A percentile compares a stretch with the other conserved stretches of the same genome.
phyloP scores from a whole-genome alignment of 192 early-diverging fungal species.

The Coemansia sp. region DNA sequence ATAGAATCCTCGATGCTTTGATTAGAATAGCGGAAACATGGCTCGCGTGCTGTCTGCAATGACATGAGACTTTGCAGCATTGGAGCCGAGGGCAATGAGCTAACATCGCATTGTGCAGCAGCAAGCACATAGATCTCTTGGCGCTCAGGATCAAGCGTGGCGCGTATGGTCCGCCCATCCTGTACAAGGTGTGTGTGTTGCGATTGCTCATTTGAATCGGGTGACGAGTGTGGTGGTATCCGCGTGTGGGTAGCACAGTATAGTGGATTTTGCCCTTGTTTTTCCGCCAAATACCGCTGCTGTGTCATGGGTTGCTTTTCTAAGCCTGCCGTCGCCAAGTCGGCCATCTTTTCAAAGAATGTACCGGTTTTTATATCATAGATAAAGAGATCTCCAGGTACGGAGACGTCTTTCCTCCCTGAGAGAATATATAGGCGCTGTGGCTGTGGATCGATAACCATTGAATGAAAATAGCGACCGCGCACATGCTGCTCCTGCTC shows the following conservation, averaged over 20 bases:
- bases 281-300: conserved; percentile 36
- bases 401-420: conserved; percentile 81
- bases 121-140: conserved; percentile 85
- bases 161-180: conserved; percentile 57
- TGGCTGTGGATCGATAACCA: conserved; percentile 74
- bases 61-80: conserved; percentile 27
- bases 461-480: conserved; percentile 85
- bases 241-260: conserved; percentile 11
- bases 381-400: conserved; percentile 76
- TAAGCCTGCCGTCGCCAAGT: conserved; percentile 15
- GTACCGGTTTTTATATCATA: conserved; percentile 80
- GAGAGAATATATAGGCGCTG: conserved; percentile 86
- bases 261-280: conserved; percentile 25
- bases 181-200: conserved; percentile 43
- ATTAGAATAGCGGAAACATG: conserved; percentile 9
- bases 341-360: conserved; percentile 65
- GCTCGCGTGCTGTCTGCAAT: conserved; percentile 13
- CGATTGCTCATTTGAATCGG: conserved; percentile 24
- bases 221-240: conserved; percentile 12
- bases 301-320: conserved; percentile 39
- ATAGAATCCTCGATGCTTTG: conserved; percentile 5
- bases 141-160: conserved; percentile 73
- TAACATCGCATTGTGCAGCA: conserved; percentile 36
- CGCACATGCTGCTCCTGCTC: conserved; percentile 66
- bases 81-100: conserved; percentile 6